A percentile compares a stretch with the other conserved stretches of the same genome.
Conservation (phyloP, 495 filamentous ascomycete species). For the Apiosordaria backusii region DNA sequence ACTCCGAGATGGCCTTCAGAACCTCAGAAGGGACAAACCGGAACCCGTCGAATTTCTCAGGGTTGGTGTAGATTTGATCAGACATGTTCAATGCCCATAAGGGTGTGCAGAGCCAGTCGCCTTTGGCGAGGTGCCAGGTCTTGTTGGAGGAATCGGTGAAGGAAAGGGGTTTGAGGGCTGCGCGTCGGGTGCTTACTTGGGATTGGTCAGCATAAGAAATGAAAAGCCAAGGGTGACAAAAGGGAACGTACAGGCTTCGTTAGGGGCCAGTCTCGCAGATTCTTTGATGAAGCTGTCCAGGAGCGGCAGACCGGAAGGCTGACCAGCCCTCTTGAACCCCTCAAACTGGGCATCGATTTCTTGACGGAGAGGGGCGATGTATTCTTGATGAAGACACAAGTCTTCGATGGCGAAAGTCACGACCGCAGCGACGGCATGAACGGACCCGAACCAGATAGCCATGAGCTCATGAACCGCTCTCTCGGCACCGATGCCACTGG, state of each 20-base stretch:
- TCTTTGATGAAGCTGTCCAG: constrained; percentile 42
- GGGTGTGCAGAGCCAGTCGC: not conserved
- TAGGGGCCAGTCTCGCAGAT: constrained; percentile 31
- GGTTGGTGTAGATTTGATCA: not conserved
- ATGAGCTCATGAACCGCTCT: constrained; percentile 18
- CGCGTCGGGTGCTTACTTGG: not conserved
- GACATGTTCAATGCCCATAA: not conserved
- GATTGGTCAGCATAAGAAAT: not conserved
- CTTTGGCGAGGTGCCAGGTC: not conserved
- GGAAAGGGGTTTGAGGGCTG: not conserved
- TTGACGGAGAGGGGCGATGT: constrained; percentile 22
- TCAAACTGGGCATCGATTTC: not conserved
- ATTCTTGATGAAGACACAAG: constrained; percentile 33
- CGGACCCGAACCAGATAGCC: not conserved
- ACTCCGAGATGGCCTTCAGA: not conserved
- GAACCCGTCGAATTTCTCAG: not conserved
- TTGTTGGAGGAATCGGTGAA: not conserved
- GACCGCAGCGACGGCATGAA: constrained; percentile 15
- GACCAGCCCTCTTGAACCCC: constrained; percentile 13
- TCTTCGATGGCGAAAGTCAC: constrained; percentile 32
- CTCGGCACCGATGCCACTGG: no score
- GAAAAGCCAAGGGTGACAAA: not conserved
- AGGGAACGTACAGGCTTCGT: constrained; percentile 18
- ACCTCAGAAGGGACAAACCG: not conserved
- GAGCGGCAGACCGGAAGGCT: constrained; percentile 24